Evolutionary conservation across 2,329 filamentous ascomycete species (phyloP).

Genomic region (Blastomyces percursus): DNA sequence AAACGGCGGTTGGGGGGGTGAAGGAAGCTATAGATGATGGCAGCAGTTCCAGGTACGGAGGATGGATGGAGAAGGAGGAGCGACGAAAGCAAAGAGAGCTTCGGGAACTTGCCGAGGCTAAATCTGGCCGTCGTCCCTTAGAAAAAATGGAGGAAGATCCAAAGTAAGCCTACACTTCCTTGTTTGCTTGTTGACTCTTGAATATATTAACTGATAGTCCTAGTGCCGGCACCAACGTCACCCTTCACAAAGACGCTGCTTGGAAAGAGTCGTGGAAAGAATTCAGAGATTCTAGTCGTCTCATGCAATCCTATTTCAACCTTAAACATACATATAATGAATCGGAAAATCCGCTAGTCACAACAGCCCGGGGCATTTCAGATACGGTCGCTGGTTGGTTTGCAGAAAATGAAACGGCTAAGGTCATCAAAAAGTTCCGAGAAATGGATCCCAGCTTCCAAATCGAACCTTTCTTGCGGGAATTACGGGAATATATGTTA

Average conservation of each 20-base stretch:
- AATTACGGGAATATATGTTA: slow-evolving; percentile 95
- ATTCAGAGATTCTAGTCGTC: slow-evolving; percentile 78
- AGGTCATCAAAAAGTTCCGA: slow-evolving; percentile 96
- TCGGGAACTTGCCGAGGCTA: slow-evolving; percentile 52
- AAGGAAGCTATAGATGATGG: slow-evolving; percentile 96
- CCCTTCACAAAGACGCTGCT: slow-evolving; percentile 88
- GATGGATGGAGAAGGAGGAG: slow-evolving; percentile 95
- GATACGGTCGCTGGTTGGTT: slow-evolving; percentile 93
- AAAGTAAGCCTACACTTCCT: slow-evolving; percentile 51
- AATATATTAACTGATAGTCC: slow-evolving; percentile 21
- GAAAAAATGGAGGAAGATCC: slow-evolving; percentile 72
- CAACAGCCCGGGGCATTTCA: slow-evolving; percentile 84
- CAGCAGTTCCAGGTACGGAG: slow-evolving; percentile 88
- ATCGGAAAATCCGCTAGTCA: slow-evolving; percentile 91
- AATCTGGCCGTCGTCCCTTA: slow-evolving; percentile 39
- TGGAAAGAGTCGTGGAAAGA: slow-evolving; percentile 99
- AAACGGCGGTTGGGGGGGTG: slow-evolving; percentile 54
- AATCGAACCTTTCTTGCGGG: slow-evolving; percentile 84
- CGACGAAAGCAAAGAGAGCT: slow-evolving; percentile 66
- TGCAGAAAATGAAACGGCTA: slow-evolving; percentile 93
- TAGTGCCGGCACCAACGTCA: slow-evolving; percentile 88
- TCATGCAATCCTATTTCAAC: slow-evolving; percentile 79
- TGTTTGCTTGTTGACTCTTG: slow-evolving; percentile 12
- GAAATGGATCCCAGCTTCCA: slow-evolving; percentile 93
- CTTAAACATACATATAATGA: slow-evolving; percentile 85